Percentiles rank a stretch among this genome's conserved stretches.
Conservation (phyloP, 2,329 filamentous ascomycete species). For the Leptodontidium sp. region DNA sequence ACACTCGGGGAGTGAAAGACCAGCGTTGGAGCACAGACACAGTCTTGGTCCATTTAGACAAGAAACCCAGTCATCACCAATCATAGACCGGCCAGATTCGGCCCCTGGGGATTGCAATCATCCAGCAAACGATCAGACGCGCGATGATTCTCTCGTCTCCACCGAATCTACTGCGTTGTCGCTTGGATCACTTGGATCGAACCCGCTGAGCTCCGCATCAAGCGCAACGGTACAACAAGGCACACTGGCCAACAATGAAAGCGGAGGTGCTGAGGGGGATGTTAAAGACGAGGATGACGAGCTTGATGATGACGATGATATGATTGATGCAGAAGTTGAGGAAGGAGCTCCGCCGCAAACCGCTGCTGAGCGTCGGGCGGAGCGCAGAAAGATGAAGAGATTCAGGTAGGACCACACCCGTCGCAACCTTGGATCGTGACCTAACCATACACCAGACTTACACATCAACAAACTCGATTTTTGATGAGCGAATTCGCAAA, state of each 20-base stretch:
- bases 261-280: slow-evolving; percentile 51
- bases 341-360: slow-evolving; percentile 58
- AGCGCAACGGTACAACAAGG: slow-evolving; percentile 51
- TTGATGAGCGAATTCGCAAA: slow-evolving; percentile 97
- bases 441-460: slow-evolving; percentile 69
- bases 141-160: slow-evolving; percentile 52
- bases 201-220: slow-evolving; percentile 52
- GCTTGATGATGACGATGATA: slow-evolving; percentile 62
- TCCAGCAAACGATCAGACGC: slow-evolving; percentile 45
- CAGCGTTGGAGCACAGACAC: slow-evolving; percentile 45
- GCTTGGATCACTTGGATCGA: slow-evolving; percentile 49
- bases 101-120: slow-evolving; percentile 42
- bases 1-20: slow-evolving; percentile 35
- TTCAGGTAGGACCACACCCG: slow-evolving; percentile 66
- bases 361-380: slow-evolving; percentile 64
- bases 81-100: slow-evolving; percentile 45
- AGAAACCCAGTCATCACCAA: slow-evolving; percentile 36
- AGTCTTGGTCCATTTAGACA: slow-evolving; percentile 42
- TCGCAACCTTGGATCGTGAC: slow-evolving; percentile 13
- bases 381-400: slow-evolving; percentile 76
- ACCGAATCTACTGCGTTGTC: slow-evolving; percentile 52
- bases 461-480: slow-evolving; percentile 96
- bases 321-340: slow-evolving; percentile 56
- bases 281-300: slow-evolving; percentile 47
- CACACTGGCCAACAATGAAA: slow-evolving; percentile 53